Conservation (phyloP, 805 yeast species). For the Wickerhamomyces pijperi region DNA sequence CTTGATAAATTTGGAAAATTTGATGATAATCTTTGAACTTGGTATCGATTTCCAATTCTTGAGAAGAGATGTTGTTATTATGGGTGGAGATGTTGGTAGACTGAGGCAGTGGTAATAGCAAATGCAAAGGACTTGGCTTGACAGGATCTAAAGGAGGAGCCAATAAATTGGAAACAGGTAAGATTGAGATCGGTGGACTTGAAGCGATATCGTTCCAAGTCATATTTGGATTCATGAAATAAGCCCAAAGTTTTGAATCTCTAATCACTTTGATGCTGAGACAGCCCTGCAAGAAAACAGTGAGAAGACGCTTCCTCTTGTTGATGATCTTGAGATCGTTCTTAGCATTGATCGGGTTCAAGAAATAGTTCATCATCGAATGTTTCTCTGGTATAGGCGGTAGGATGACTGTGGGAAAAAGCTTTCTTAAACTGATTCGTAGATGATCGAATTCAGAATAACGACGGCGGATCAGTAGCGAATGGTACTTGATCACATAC, state of each 20-base stretch:
- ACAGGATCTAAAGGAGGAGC: constrained; percentile 55
- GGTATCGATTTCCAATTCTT: constrained; percentile 9
- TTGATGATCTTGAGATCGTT: constrained; percentile 38
- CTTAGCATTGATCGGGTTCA: constrained; percentile 31
- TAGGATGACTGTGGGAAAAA: constrained; percentile 72
- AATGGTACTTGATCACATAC: constrained; percentile 57
- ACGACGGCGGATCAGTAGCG: constrained; percentile 56
- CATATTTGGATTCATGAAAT: constrained; percentile 78
- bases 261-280: constrained; percentile 42
- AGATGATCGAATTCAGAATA: constrained; percentile 89
- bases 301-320: constrained; percentile 64
- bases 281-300: constrained; percentile 73
- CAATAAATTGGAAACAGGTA: constrained; percentile 42
- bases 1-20: constrained; percentile 15
- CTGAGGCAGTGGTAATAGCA: constrained; percentile 52
- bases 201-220: constrained; percentile 69
- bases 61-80: constrained; percentile 16
- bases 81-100: constrained; percentile 21
- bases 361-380: constrained; percentile 36
- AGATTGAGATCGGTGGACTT: constrained; percentile 40
- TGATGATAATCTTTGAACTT: constrained; percentile 18
- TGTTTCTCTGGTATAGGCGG: constrained; percentile 95
- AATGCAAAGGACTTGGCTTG: constrained; percentile 45
- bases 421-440: constrained; percentile 52
- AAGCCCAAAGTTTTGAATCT: constrained; percentile 50